phyloP scores from a whole-genome alignment of 257 asterid species.

The Cruciata laevipes region DNA sequence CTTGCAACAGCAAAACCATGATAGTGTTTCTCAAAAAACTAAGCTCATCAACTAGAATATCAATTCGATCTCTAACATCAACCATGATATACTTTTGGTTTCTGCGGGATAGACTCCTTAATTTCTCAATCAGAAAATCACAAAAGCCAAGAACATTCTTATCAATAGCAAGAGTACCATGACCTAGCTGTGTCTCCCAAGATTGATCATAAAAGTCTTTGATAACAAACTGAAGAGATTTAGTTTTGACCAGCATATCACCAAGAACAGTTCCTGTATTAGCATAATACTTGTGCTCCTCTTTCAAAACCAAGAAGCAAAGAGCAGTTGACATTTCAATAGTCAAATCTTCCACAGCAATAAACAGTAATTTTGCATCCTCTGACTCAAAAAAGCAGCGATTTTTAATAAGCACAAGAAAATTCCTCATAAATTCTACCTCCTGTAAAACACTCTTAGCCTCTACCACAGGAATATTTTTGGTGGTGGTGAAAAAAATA shows the following conservation, averaged over 20 bases:
- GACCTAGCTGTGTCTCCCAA: background rate
- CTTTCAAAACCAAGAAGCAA: background rate
- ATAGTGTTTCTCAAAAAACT: background rate
- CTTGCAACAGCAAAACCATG: conserved; percentile 1
- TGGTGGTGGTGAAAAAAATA: background rate
- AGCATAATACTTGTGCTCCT: background rate
- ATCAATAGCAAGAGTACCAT: background rate
- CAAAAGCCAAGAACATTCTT: background rate
- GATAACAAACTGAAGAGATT: background rate
- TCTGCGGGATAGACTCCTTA: background rate
- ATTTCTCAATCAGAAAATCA: background rate
- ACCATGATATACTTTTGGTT: background rate
- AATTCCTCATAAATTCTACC: background rate
- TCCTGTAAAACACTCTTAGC: background rate
- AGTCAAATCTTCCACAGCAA: background rate
- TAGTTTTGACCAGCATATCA: background rate
- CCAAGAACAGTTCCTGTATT: background rate
- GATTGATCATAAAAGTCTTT: background rate
- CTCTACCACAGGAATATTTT: background rate
- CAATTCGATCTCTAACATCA: background rate
- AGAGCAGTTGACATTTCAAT: background rate
- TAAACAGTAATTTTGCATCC: background rate
- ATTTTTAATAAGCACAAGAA: background rate
- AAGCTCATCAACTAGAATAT: background rate
- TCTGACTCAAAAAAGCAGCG: background rate